Base-by-base conservation (phyloP, 805 yeast species). In the Candida silvicultrix region DNA sequence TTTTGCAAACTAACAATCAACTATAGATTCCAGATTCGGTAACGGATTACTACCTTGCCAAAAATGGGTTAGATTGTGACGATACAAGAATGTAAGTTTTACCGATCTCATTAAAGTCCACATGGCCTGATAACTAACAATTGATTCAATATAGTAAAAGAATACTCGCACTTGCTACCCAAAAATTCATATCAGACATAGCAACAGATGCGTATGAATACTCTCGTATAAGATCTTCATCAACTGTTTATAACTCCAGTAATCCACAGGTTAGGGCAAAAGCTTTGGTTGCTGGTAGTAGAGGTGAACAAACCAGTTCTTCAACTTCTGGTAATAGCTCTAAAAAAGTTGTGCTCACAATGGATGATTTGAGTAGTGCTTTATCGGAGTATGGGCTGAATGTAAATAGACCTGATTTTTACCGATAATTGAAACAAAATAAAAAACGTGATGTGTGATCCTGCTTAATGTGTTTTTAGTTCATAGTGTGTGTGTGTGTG, bases 141-240 rank as follows among this genome's bases (percentile, higher is more conserved):
- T 31, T 19, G 18, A n/a, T 9, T 23, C 31, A 5, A 10, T 6
- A 31, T 21, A 52, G 59, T 47, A 90, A 89, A 63, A 73, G 98
- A 45, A 69, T 94, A 34, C 70, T 94, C 42, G 97, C 98, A 0
- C 70, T 94, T 46, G 98, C 99, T 1, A 94, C 99, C 0, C 99
- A 95, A 59, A 94, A 94, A 61, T 94, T 94, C 63, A 77, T 94
- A 23, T 81, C 90, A 49, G 99, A 94, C 62, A 83, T 94, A 28
- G 97, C 99, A 1, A 88, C 89, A 15, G 98, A 94, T 60, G 97
- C 99, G 0, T 94, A 89, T 62, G 99, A 94, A 62, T 90, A 89
- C 61, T 86, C 96, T 9, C 73, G 98, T 49, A 94, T 94, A 53
- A 76, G 98, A 51, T 87, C 94, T n/a, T 73, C 87, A 5, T 80